These are phyloP conservation scores for Leccinum pachyderme DNA, from an alignment of 1,284 basidiomycete genomes.

Conservation along the genomic window DNA sequence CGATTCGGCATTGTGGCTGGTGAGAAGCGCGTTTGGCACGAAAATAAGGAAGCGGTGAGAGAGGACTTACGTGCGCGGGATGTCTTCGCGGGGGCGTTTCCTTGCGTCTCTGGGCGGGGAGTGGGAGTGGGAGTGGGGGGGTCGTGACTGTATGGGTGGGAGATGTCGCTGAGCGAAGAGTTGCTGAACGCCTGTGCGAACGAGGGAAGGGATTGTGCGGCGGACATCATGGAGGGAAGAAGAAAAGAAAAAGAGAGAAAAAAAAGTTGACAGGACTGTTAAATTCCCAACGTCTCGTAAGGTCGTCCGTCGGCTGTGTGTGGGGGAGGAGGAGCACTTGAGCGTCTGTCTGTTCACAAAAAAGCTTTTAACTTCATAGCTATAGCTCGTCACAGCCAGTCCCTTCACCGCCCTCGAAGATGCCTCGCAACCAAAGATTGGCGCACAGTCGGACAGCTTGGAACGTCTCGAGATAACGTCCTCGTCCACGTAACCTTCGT, in stretches of 20 bases:
- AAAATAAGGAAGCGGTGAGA: slow-evolving; percentile 9
- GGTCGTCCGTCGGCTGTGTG: not conserved
- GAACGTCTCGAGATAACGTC: not conserved
- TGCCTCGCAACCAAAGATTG: not conserved
- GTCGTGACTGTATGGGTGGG: slow-evolving; percentile 55
- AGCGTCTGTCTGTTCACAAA: not conserved
- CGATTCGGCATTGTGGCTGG: slow-evolving; percentile 33
- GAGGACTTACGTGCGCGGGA: slow-evolving; percentile 39
- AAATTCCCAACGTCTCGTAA: not conserved
- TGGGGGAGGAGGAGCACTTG: not conserved
- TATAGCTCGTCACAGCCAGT: not conserved
- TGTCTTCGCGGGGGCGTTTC: slow-evolving; percentile 48
- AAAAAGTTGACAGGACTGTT: not conserved
- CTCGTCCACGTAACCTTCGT: not conserved
- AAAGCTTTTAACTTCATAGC: not conserved
- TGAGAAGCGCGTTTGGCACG: slow-evolving; percentile 27
- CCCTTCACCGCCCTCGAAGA: not conserved
- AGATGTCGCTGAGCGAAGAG: slow-evolving; percentile 49
- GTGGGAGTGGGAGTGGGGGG: slow-evolving; percentile 34
- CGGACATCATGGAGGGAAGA: slow-evolving; percentile 43
- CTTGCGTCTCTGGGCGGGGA: slow-evolving; percentile 18
- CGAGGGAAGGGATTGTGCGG: slow-evolving; percentile 61
- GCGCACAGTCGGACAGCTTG: not conserved
- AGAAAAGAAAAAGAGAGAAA: slow-evolving; percentile 17
- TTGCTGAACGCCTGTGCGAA: slow-evolving; percentile 69